Evolutionary conservation across 805 yeast genomes (phyloP).

Genomic region (Yarrowia osloensis): DNA sequence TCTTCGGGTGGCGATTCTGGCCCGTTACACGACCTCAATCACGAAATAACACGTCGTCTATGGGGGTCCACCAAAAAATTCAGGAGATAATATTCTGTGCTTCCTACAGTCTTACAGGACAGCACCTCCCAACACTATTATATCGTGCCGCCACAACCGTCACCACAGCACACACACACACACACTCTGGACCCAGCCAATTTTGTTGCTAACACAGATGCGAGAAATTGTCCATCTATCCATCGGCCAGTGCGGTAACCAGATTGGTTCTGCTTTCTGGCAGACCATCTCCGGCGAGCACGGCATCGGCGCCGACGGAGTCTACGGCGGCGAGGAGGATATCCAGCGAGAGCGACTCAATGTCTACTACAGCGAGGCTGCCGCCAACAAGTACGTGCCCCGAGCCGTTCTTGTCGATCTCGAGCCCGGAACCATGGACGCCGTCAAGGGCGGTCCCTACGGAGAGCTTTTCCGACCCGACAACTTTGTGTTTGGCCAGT

Average conservation of each 20-base stretch:
- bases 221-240: slow-evolving; percentile 67
- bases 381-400: slow-evolving; percentile 86
- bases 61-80: background rate
- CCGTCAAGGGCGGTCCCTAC: slow-evolving; percentile 74
- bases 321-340: slow-evolving; percentile 36
- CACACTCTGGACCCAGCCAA: background rate
- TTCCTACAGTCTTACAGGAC: background rate
- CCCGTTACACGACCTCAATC: background rate
- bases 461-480: slow-evolving; percentile 92
- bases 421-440: slow-evolving; percentile 92
- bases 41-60: background rate
- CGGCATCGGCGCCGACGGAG: slow-evolving; percentile 45
- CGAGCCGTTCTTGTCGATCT: slow-evolving; percentile 90
- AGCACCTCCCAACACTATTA: background rate
- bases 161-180: background rate
- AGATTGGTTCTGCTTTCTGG: slow-evolving; percentile 60
- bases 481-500: slow-evolving; percentile 83
- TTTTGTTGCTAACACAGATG: slow-evolving; percentile 27
- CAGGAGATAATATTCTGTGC: slow-evolving; percentile 7
- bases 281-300: slow-evolving; percentile 47
- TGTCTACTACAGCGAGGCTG: slow-evolving; percentile 86
- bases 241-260: slow-evolving; percentile 99
- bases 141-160: background rate
- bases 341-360: slow-evolving; percentile 55
- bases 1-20: too few species aligned